Evolutionary conservation across 352 stramenopile species (phyloP).

Genomic region (Blastocystis hominis): DNA sequence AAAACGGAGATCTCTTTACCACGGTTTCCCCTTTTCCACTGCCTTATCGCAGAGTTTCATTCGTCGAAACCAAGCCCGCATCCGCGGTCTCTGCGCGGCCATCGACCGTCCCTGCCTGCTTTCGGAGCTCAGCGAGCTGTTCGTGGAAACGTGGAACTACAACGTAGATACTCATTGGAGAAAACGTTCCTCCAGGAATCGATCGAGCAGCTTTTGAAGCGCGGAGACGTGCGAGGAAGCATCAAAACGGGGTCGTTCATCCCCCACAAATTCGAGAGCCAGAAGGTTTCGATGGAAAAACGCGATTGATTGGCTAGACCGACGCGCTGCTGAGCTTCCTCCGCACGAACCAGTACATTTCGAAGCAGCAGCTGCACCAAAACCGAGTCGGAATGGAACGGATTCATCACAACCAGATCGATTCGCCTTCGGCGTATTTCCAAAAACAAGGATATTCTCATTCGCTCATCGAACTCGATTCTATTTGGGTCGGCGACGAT

Average conservation of each 20-base stretch:
- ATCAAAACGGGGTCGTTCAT: background rate
- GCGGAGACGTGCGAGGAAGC: background rate
- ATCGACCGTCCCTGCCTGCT: background rate
- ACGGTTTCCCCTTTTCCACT: background rate
- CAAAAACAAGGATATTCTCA: background rate
- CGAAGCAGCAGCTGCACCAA: background rate
- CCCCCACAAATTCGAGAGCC: background rate
- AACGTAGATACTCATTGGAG: background rate
- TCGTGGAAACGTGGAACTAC: background rate
- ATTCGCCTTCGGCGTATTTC: background rate
- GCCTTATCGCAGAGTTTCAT: background rate
- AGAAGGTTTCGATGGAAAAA: background rate
- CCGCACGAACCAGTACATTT: conserved; percentile 10
- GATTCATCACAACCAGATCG: background rate
- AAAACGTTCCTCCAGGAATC: background rate
- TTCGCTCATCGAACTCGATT: background rate
- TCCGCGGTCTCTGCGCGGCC: background rate
- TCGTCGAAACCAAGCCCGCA: background rate
- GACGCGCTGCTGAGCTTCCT: background rate
- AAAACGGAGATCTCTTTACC: conserved; percentile 31
- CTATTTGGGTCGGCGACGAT: background rate
- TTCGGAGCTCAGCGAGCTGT: conserved; percentile 19
- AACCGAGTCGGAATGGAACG: background rate
- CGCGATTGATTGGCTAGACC: background rate
- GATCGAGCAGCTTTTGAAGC: background rate